Conservation (phyloP, 306 rosid species). For the Prunus padus region DNA sequence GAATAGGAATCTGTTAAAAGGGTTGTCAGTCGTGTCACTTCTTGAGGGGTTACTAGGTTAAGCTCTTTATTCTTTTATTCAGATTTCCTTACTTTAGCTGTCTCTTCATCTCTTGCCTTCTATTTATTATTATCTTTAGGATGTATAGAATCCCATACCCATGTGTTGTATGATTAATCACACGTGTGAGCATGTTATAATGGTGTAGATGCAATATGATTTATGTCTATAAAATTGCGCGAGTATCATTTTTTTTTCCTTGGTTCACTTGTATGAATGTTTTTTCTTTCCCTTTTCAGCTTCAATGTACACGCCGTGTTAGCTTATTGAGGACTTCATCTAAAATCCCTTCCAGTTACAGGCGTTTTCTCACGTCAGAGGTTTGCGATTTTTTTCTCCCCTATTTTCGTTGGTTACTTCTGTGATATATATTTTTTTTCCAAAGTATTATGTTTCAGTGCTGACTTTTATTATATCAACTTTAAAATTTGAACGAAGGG, state of each 20-base stretch:
- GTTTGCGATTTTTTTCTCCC: conserved; percentile 32
- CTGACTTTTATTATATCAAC: not conserved
- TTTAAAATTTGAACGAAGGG: not conserved
- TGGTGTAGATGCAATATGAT: not conserved
- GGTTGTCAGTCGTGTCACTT: not conserved
- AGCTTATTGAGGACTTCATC: conserved; percentile 41
- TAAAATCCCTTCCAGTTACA: conserved; percentile 43
- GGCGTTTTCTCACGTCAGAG: conserved; percentile 57
- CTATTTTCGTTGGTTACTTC: not conserved
- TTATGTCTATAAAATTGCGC: not conserved
- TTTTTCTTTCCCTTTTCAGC: conserved; percentile 33
- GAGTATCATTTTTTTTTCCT: not conserved
- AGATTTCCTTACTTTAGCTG: too few species aligned
- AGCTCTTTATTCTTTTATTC: not conserved
- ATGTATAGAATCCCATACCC: not conserved
- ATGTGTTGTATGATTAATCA: not conserved
- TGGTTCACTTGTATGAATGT: not conserved
- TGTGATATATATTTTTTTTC: not conserved
- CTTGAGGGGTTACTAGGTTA: not conserved
- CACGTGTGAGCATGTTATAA: not conserved
- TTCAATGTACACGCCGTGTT: conserved; percentile 42
- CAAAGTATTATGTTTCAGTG: not conserved
- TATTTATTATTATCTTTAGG: not conserved
- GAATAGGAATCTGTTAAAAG: not conserved
- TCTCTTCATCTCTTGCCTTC: not conserved